phyloP scores from a whole-genome alignment of 2,329 filamentous ascomycete genomes.

The Verticillium longisporum region DNA sequence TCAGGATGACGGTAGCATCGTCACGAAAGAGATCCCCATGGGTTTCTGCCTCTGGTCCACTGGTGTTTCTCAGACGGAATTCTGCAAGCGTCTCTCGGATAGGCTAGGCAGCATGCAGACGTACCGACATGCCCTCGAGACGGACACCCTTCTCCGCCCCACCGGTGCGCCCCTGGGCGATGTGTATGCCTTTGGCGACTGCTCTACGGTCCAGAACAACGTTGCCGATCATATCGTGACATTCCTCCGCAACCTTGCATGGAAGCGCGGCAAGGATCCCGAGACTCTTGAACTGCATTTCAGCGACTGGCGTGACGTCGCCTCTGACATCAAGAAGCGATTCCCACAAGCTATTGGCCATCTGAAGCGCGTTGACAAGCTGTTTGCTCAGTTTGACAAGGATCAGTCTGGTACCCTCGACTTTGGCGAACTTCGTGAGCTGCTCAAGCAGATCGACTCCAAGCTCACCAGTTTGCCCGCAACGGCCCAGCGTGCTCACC shows the following conservation, averaged over 20 bases:
- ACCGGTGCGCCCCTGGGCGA: conserved; percentile 86
- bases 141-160: conserved; percentile 85
- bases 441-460: conserved; percentile 85
- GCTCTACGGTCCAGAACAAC: conserved; percentile 95
- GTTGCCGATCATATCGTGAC: conserved; percentile 83
- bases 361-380: conserved; percentile 79
- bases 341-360: conserved; percentile 90
- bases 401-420: conserved; percentile 91
- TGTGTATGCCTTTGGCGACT: conserved; percentile 95
- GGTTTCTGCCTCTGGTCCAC: conserved; percentile 98
- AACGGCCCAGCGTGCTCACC: conserved; percentile 91
- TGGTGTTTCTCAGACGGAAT: conserved; percentile 78
- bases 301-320: conserved; percentile 79
- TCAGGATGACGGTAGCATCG: conserved; percentile 58
- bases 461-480: conserved; percentile 93
- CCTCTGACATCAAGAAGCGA: conserved; percentile 73
- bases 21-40: conserved; percentile 92
- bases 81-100: conserved; percentile 70
- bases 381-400: conserved; percentile 88
- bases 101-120: conserved; percentile 71
- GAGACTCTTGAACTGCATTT: conserved; percentile 84
- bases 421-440: conserved; percentile 83
- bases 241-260: conserved; percentile 83
- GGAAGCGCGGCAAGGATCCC: conserved; percentile 86
- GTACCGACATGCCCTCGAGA: conserved; percentile 89